Evolutionary conservation across 2,329 filamentous ascomycete genomes (phyloP).

Genomic region (Leptographium procerum): DNA sequence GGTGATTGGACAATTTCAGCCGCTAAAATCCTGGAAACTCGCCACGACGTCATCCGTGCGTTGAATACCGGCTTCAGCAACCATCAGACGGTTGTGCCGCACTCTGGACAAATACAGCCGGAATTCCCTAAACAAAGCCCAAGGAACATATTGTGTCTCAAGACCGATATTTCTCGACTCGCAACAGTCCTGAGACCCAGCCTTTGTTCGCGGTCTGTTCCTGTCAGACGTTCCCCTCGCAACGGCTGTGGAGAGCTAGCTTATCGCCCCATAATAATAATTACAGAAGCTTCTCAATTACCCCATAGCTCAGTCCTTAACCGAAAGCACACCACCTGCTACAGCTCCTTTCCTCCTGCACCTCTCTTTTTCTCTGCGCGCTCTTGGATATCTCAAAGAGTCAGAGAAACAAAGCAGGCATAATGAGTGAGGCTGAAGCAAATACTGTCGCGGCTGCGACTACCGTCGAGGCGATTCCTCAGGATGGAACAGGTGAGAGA

Average conservation of each 20-base stretch:
- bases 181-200: background rate
- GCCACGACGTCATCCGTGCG: slow-evolving; percentile 12
- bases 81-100: background rate
- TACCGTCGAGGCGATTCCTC: slow-evolving; percentile 7
- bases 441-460: background rate
- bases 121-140: background rate
- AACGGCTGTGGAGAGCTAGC: background rate
- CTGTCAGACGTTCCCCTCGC: background rate
- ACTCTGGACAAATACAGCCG: no score
- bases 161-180: background rate
- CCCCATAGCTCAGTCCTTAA: background rate
- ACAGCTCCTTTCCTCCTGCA: background rate
- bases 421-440: background rate
- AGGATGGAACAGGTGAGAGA: slow-evolving; percentile 12
- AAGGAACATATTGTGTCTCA: background rate
- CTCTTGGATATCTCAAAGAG: background rate
- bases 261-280: slow-evolving; percentile 1
- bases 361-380: background rate
- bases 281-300: background rate
- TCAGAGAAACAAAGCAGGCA: background rate
- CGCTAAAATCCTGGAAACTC: slow-evolving; percentile 4
- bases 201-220: background rate
- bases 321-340: background rate
- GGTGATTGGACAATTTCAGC: background rate
- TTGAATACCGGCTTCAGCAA: background rate